Evolutionary conservation across 768 basidiomycete genomes (phyloP), one percentile per base, ranked within the genome.

Genomic region (Inosperma sp.): DNA sequence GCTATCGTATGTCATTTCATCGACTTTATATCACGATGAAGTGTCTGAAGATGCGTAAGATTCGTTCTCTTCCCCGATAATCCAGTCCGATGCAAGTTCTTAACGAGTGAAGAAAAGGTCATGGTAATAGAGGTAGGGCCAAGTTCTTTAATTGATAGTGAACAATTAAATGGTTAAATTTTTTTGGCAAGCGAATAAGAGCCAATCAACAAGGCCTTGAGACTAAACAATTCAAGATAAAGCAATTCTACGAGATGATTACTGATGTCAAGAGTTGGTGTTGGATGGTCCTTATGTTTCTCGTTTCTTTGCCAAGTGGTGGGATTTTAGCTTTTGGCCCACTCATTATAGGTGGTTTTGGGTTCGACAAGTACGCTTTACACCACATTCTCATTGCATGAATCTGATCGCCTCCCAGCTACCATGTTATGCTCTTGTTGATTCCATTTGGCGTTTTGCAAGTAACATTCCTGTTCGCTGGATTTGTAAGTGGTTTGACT

Each of bases 161-260:
- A 31, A 3, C 2, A 10, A 30, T 13, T 35, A 31, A n/a, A 22
- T 40, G 7, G 3, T 3, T 21, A 23, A 22, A 26, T 14, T 10
- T n/a, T 26, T 16, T 7, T 16, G 9, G n/a, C 29, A 1, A 7
- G 68, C 54, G 68, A 17, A 40, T 68, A 21, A 59, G 69, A 22
- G 66, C 66, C 12, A 68, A 70, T 49, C 67, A 70, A 46, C 69
- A 70, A 57, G 69, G 67, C 4, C 50, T 68, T 13, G 64, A 67
- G 39, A 66, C 62, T 2, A 68, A 68, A 42, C 47, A 48, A 1
- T 68, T 70, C 63, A 70, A 70, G 43, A 40, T 60, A 0, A 46
- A 52, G 2, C 69, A 70, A 46, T 61, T 60, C 10, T 21, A 58
- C 7, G 69, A 70, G 45, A 70, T 64, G 61, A 43, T 70, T 9